These are phyloP conservation scores for Stephanodiscus triporus DNA, from an alignment of 108 stramenopile species.

Conservation along the genomic window DNA sequence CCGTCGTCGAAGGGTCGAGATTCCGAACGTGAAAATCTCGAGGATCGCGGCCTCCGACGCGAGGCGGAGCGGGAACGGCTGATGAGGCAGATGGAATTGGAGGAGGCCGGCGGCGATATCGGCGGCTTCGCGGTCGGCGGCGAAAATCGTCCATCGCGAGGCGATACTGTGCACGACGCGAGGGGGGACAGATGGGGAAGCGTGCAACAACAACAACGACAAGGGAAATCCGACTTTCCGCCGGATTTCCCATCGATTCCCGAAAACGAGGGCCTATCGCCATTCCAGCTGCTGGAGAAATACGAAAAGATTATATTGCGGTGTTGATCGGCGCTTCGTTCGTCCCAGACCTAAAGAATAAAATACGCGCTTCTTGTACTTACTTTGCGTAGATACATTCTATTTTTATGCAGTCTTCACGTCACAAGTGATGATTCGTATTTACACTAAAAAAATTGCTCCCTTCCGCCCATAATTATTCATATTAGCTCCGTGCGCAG, in stretches of 20 bases:
- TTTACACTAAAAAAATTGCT: not conserved
- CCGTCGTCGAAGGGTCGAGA: constrained; percentile 13
- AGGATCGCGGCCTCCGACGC: constrained; percentile 71
- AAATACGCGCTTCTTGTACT: not conserved
- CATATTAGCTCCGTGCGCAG: too few relatives aligned
- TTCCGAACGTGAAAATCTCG: constrained; percentile 47
- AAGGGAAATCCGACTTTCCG: constrained; percentile 39
- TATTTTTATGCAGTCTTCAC: not conserved
- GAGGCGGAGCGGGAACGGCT: constrained; percentile 76
- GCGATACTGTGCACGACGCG: not conserved
- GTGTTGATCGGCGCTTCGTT: not conserved
- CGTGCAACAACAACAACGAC: not conserved
- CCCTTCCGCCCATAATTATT: not conserved
- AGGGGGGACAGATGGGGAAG: not conserved
- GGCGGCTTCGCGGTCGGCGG: not conserved
- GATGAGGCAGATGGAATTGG: constrained; percentile 69
- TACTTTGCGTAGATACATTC: too few relatives aligned
- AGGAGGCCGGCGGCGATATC: constrained; percentile 21
- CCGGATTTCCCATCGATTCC: constrained; percentile 45
- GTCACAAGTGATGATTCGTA: not conserved
- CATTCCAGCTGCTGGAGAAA: constrained; percentile 40
- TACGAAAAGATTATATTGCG: constrained; percentile 37
- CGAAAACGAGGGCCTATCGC: constrained; percentile 14
- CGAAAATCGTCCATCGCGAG: not conserved
- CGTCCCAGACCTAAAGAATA: not conserved